These are phyloP conservation scores for Pseudocercospora pini-densiflorae DNA, from an alignment of 2,329 filamentous ascomycete genomes.

Conservation along the genomic window DNA sequence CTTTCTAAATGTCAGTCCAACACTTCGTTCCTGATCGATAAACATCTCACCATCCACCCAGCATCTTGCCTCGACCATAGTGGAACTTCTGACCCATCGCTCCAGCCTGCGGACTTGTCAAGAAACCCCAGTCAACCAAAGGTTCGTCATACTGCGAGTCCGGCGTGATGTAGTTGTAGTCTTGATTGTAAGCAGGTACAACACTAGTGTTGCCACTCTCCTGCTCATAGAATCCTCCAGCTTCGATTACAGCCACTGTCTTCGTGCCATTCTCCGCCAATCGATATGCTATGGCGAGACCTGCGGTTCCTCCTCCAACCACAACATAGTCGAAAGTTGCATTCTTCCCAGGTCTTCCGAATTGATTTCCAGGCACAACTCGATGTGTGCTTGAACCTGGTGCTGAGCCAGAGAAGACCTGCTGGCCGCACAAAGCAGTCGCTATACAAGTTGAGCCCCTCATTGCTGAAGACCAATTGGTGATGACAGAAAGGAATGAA, in stretches of 20 bases:
- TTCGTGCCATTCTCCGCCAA: slow-evolving; percentile 23
- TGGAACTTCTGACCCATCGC: too few species aligned
- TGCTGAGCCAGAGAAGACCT: not conserved
- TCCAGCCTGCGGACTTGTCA: too few species aligned
- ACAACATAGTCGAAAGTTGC: slow-evolving; percentile 25
- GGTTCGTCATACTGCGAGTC: slow-evolving; percentile 19
- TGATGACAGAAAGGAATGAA: not conserved
- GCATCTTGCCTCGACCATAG: too few species aligned
- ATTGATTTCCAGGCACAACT: slow-evolving; percentile 12
- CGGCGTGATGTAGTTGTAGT: slow-evolving; percentile 1
- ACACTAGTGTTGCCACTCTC: slow-evolving; percentile 29
- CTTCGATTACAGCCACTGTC: slow-evolving; percentile 34
- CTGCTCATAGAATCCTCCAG: slow-evolving; percentile 31
- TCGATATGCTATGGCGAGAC: slow-evolving; percentile 28
- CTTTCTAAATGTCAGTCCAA: too few species aligned
- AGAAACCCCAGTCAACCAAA: slow-evolving; percentile 24
- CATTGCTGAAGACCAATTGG: not conserved
- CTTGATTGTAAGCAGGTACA: slow-evolving; percentile 15
- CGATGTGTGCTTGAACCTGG: not conserved
- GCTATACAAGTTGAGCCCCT: not conserved
- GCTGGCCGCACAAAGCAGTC: not conserved
- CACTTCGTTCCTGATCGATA: too few species aligned
- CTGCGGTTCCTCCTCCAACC: slow-evolving; percentile 30
- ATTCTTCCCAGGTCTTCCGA: slow-evolving; percentile 21
- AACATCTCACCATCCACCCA: too few species aligned